Conservation (phyloP, 2,329 filamentous ascomycete species). For the Hymenoscyphus salicellus region DNA sequence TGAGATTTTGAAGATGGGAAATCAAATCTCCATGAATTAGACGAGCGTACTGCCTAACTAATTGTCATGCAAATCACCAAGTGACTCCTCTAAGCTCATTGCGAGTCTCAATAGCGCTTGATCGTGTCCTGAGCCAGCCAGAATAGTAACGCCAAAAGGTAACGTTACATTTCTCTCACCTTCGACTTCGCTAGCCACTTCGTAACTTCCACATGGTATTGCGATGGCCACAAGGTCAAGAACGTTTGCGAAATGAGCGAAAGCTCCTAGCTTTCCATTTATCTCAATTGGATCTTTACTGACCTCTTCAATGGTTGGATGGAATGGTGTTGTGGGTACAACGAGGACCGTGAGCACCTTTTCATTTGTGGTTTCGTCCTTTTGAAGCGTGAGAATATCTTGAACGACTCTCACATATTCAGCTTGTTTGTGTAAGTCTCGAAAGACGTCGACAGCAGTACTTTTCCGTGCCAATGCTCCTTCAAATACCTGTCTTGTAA, state of each 20-base stretch:
- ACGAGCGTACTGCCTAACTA: not conserved
- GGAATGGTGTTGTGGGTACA: conserved; percentile 50
- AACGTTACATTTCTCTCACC: conserved; percentile 28
- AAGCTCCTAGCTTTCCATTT: conserved; percentile 48
- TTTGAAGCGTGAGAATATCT: conserved; percentile 37
- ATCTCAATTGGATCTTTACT: conserved; percentile 47
- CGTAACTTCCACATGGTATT: conserved; percentile 29
- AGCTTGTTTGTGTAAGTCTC: conserved; percentile 46
- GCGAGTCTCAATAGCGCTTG: conserved; percentile 39
- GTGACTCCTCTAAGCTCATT: conserved; percentile 29
- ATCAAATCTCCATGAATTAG: too few relatives aligned
- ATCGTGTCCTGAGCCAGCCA: conserved; percentile 42
- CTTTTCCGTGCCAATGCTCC: conserved; percentile 39
- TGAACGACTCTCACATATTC: conserved; percentile 43
- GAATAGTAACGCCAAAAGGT: conserved; percentile 46
- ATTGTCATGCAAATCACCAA: conserved; percentile 21
- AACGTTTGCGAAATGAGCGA: conserved; percentile 55
- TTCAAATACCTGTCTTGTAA: conserved; percentile 46
- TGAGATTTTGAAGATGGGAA: too few relatives aligned
- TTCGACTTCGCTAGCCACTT: conserved; percentile 14
- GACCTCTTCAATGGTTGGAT: conserved; percentile 48
- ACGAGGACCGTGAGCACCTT: conserved; percentile 42
- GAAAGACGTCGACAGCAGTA: conserved; percentile 47
- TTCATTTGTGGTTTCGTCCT: conserved; percentile 11
- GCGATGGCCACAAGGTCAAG: conserved; percentile 49